Conservation (phyloP, 2,329 filamentous ascomycete species). For the Cercospora zeae-maydis region DNA sequence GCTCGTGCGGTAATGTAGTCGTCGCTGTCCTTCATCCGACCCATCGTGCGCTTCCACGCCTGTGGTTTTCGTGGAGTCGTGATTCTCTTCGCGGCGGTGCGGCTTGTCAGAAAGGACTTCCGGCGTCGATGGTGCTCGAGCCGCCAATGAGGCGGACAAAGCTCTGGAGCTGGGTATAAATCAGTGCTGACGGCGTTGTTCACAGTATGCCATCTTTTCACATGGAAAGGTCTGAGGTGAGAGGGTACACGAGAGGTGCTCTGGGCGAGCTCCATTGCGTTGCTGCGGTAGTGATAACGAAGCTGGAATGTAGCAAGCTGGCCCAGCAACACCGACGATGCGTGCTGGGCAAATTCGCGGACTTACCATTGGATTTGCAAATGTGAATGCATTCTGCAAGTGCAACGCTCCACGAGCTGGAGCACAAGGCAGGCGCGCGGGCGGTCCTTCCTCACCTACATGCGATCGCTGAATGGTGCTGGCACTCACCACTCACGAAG, state of each 20-base stretch:
- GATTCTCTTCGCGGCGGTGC: conserved; percentile 16
- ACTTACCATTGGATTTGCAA: not conserved
- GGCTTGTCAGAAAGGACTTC: conserved; percentile 18
- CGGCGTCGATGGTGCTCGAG: conserved; percentile 14
- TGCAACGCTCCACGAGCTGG: not conserved
- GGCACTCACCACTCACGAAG: no score
- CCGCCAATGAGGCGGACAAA: conserved; percentile 24
- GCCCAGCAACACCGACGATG: conserved; percentile 15
- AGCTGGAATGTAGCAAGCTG: conserved; percentile 15
- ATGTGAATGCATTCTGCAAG: not conserved
- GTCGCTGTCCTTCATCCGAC: conserved; percentile 37
- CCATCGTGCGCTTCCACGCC: conserved; percentile 14
- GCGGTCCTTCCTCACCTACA: not conserved
- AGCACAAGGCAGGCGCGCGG: not conserved
- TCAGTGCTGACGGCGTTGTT: conserved; percentile 4
- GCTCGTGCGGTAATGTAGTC: conserved; percentile 38
- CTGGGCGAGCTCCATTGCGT: conserved; percentile 8
- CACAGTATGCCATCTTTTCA: not conserved
- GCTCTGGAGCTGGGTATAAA: conserved; percentile 12
- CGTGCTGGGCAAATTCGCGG: not conserved
- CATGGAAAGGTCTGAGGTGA: conserved; percentile 17
- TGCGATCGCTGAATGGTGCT: not conserved
- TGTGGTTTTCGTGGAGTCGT: not conserved
- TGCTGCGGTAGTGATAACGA: conserved; percentile 1
- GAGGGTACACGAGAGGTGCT: conserved; percentile 12